Conservation (phyloP, 2,329 filamentous ascomycete species). For the Diaporthe sp. region DNA sequence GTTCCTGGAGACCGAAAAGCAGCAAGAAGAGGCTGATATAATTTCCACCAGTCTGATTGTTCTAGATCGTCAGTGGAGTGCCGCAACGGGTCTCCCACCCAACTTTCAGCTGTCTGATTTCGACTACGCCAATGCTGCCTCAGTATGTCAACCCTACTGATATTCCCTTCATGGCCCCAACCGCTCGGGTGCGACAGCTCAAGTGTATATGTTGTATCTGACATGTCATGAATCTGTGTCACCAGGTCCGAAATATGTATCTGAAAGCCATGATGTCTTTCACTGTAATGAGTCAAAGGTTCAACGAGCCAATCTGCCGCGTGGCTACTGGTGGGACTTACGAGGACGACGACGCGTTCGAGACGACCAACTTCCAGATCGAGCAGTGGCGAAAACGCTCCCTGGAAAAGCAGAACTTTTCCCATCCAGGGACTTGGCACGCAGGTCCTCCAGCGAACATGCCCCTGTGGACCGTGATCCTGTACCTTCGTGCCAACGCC, state of each 20-base stretch:
- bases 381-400: neutral
- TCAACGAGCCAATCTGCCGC: neutral
- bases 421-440: neutral
- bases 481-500: neutral
- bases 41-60: neutral
- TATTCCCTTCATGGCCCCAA: neutral
- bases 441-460: neutral
- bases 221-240: neutral
- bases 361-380: neutral
- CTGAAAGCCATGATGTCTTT: neutral
- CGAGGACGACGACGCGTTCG: neutral
- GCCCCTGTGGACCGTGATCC: neutral
- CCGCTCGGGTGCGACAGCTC: too few relatives aligned
- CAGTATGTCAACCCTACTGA: neutral
- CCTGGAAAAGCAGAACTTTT: neutral
- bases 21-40: neutral
- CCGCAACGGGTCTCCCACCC: neutral
- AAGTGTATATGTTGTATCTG: too few relatives aligned
- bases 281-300: neutral
- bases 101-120: neutral
- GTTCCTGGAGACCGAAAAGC: neutral
- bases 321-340: neutral
- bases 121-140: neutral
- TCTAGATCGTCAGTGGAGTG: constrained; percentile 15
- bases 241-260: neutral